Evolutionary conservation across 2,329 filamentous ascomycete genomes (phyloP), one percentile per base, ranked within the genome.

Genomic region (Exophiala mesophila): DNA sequence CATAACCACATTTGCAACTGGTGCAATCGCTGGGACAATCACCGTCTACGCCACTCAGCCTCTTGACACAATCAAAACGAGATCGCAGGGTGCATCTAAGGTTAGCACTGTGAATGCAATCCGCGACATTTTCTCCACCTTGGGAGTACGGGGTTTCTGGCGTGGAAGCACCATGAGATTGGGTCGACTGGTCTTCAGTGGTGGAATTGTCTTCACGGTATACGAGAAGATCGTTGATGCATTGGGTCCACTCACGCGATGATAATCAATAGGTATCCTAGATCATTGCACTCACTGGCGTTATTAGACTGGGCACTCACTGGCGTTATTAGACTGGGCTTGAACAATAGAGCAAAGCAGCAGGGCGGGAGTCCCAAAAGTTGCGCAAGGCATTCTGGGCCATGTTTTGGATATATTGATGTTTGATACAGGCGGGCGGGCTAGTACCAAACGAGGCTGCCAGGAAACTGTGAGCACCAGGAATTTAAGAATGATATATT

Each of bases 91-190:
- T 32, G 74, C 76, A 0, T 65, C 68, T 16, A 77, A 73, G 3
- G 72, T 73, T 2, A 73, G 69, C 2, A 77, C 76, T 2, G 58
- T 64, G 0, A 74, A 81, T 44, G 78, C 78, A 0, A 63, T 78
- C 2, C 63, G 61, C 38, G 71, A 68, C 38, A 67, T 83, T 2
- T 56, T 76, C 39, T 57, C 62, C 1, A 76, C 82, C 50, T 70
- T 73, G 45, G 80, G 80, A 0, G 48, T 82, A 1, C 67, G 65
- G 24, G 79, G 73, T 0, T 78, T 83, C 47, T 84, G 80, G 80
- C 76, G 72, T 42, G 80, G 80, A 1, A 83, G 78, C 16, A 76
- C 77, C 0, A 83, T 84, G 80, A 68, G 80, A 43, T 55, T 83
- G 18, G 78, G 79, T 1, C 60, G 80, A 44, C 70, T 80, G 5